Evolutionary conservation across 441 rosid species (phyloP), one percentile per base, ranked within the genome.

Genomic region (Melastoma candidum): DNA sequence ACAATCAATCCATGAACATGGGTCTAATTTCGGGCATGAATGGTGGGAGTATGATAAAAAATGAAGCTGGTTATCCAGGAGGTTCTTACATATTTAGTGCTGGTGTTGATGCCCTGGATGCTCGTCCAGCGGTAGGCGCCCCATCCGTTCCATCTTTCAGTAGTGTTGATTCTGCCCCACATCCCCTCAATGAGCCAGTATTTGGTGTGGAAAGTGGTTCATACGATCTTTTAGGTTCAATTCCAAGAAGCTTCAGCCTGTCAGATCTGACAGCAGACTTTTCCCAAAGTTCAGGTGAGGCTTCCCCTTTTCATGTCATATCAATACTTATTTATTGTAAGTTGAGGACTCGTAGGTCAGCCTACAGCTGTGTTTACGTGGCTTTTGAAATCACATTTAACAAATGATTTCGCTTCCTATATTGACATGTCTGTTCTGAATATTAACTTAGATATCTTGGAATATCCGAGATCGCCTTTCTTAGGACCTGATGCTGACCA

Each of bases 221-320:
- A 22, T 81, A 73, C 69, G 99, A 97, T 61, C 76, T 77, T 69
- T 66, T 94, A 76, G 78, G 82, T 66, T 85, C 76, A 61, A 84
- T 94, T 60, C 89, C 97, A 66, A 76, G 83, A 49, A 82, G 58
- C 73, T 87, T 94, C 79, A 94, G 97, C 69, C 89, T 89, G 26
- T 87, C 97, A 52, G 99, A 89, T 78, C 67, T 94, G 64, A 73
- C 97, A 3, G 93, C 96, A 9, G 93, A 88, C 64, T 93, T 83
- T 68, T 69, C 87, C 11, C 96, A 89, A 68, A 84, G 87, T 76
- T 81, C 97, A 77, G 99, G 97, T 94, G 43, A 58, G 66, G 65
- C 45, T 41, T 27, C 63, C 62, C 50, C 51, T 57, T 63, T 58
- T 52, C 58, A 52, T 52, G 4, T 12, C 32, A 36, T 45, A 52